phyloP scores from a whole-genome alignment of 1,284 basidiomycete species.

The Cryptococcus sp. region DNA sequence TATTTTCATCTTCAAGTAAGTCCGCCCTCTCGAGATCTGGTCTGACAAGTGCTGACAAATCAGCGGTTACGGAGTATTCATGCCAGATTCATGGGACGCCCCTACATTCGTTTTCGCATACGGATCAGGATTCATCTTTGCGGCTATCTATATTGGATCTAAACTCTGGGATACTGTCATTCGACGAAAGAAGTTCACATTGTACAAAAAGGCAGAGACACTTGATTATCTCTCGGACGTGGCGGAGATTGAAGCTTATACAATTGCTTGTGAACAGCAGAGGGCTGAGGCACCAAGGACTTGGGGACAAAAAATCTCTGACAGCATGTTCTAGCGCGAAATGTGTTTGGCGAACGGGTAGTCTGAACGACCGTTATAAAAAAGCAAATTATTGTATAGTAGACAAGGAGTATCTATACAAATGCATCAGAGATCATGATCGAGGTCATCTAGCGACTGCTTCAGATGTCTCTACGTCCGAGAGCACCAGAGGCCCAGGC shows the following conservation, averaged over 20 bases:
- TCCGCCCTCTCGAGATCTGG: not conserved
- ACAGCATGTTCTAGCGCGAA: constrained; percentile 20
- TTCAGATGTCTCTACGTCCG: too few species aligned
- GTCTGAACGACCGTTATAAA: too few species aligned
- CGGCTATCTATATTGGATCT: constrained; percentile 27
- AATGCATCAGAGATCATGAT: too few species aligned
- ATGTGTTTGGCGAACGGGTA: too few species aligned
- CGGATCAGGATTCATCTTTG: constrained; percentile 33
- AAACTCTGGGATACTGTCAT: constrained; percentile 19
- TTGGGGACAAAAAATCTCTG: constrained; percentile 13
- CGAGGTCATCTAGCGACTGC: too few species aligned
- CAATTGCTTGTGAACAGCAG: constrained; percentile 17
- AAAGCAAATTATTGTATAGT: too few species aligned
- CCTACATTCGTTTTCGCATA: constrained; percentile 29
- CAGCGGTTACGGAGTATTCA: constrained; percentile 26
- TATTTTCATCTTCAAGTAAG: constrained; percentile 25
- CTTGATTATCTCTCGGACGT: constrained; percentile 24
- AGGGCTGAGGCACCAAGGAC: constrained; percentile 7
- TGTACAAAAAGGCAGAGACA: constrained; percentile 9
- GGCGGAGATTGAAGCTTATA: constrained; percentile 20
- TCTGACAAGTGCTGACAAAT: constrained; percentile 2
- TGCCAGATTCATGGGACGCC: constrained; percentile 18
- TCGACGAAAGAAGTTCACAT: constrained; percentile 9
- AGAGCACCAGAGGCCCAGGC: too few species aligned
- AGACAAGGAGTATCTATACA: too few species aligned